Conservation (phyloP, 1,284 basidiomycete genomes). For the Austropuccinia psidii region DNA sequence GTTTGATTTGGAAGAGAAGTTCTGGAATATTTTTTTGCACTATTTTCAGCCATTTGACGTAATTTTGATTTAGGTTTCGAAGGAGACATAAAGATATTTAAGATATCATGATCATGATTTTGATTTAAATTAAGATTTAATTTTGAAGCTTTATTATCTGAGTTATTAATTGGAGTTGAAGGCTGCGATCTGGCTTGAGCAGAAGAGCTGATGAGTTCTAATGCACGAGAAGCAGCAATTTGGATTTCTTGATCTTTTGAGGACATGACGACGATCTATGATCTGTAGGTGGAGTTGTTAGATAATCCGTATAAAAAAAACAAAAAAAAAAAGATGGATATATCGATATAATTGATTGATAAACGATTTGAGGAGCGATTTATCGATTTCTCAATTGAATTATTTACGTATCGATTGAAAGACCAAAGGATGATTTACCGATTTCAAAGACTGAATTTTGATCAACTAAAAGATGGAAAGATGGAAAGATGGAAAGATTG, state of each 20-base stretch:
- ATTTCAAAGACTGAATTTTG: too few relatives aligned
- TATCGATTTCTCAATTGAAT: too few relatives aligned
- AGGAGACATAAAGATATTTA: conserved; percentile 16
- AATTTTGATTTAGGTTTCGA: conserved; percentile 26
- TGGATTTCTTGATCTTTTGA: neutral
- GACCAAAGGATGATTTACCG: too few relatives aligned
- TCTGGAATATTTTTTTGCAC: conserved; percentile 1
- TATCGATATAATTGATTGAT: too few relatives aligned
- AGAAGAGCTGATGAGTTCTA: conserved; percentile 3
- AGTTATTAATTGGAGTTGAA: neutral
- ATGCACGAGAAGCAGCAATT: conserved; percentile 16
- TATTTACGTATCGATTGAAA: too few relatives aligned
- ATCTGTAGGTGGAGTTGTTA: too few relatives aligned
- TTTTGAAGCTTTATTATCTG: neutral
- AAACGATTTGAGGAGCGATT: too few relatives aligned
- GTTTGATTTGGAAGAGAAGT: neutral
- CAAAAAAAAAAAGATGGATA: too few relatives aligned
- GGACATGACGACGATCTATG: too few relatives aligned
- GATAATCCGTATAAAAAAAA: too few relatives aligned
- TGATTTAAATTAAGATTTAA: neutral
- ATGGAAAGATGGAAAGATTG: too few relatives aligned
- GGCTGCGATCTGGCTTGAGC: conserved; percentile 16
- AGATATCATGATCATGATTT: neutral
- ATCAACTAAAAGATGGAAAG: too few relatives aligned
- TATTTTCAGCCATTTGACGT: conserved; percentile 27